Percentiles rank a stretch among this genome's conserved stretches.
Evolutionary conservation across 352 stramenopile genomes (phyloP).

Genomic region (Globisporangium nagaii): DNA sequence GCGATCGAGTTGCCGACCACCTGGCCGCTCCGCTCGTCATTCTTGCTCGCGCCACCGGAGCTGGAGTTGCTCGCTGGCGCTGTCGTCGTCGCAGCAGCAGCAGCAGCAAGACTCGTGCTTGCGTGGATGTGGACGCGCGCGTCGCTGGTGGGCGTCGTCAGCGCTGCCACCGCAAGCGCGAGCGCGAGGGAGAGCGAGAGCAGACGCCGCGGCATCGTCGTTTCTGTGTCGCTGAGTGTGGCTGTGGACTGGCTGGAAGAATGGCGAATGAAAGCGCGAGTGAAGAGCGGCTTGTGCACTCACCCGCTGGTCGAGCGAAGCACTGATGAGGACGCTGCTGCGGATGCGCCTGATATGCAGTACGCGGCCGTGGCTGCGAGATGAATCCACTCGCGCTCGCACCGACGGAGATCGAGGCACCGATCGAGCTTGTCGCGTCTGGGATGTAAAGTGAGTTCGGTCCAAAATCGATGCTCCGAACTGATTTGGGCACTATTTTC

Average conservation of each 20-base stretch:
- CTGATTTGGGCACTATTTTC: too few species aligned
- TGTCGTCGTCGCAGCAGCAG: neutral
- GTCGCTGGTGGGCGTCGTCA: neutral
- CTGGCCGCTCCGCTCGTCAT: slow-evolving; percentile 15
- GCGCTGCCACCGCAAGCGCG: neutral
- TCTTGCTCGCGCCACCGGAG: neutral
- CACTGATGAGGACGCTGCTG: neutral
- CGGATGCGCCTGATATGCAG: neutral
- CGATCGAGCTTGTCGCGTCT: too few species aligned
- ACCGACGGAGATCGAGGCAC: too few species aligned
- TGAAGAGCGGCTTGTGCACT: too few species aligned
- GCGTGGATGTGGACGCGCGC: slow-evolving; percentile 1
- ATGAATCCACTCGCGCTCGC: too few species aligned
- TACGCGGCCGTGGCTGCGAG: too few species aligned
- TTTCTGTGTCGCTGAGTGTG: neutral
- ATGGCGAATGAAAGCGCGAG: neutral
- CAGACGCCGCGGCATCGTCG: neutral
- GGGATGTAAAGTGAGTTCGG: too few species aligned
- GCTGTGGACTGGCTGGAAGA: neutral
- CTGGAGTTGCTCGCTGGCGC: neutral
- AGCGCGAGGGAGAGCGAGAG: too few species aligned
- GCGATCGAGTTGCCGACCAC: slow-evolving; percentile 25
- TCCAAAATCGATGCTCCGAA: too few species aligned
- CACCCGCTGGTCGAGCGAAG: too few species aligned
- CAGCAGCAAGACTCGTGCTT: neutral